Conservation (phyloP, 768 basidiomycete species). For the Trichaptum fuscoviolaceum region DNA sequence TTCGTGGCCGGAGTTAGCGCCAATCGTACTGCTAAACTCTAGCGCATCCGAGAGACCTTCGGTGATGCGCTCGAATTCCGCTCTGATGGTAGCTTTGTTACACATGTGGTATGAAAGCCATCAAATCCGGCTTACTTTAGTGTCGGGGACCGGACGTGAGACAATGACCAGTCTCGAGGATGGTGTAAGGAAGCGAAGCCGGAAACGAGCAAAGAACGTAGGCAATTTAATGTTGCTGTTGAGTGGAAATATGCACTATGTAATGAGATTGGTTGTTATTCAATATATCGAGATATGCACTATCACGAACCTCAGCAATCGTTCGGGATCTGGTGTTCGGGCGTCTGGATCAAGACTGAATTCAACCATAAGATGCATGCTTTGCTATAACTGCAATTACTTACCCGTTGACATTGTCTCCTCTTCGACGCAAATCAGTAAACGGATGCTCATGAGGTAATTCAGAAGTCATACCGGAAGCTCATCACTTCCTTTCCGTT, state of each 20-base stretch:
- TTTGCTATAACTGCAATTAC: conserved; percentile 3
- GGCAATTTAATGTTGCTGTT: conserved; percentile 86
- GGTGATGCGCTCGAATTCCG: conserved; percentile 82
- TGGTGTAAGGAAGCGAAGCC: conserved; percentile 93
- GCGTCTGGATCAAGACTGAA: conserved; percentile 64
- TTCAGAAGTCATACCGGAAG: conserved; percentile 59
- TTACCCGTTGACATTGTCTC: conserved; percentile 94
- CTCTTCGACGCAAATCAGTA: conserved; percentile 41
- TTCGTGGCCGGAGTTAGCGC: conserved; percentile 49
- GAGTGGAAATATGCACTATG: conserved; percentile 94
- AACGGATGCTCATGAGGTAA: background rate
- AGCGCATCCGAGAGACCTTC: conserved; percentile 84
- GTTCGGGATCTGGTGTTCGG: conserved; percentile 84
- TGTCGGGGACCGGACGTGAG: conserved; percentile 81
- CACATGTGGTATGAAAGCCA: conserved; percentile 13
- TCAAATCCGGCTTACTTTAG: conserved; percentile 46
- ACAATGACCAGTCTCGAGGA: conserved; percentile 87
- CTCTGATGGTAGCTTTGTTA: conserved; percentile 31
- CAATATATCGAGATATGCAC: background rate
- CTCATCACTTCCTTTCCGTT: conserved; percentile 73
- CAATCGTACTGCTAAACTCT: conserved; percentile 89
- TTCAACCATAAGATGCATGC: conserved; percentile 13
- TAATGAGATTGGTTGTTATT: background rate
- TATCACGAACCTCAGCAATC: conserved; percentile 62
- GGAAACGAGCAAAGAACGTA: conserved; percentile 82